Conservation (phyloP, 306 rosid species). For the Pyrus pyrifolia region DNA sequence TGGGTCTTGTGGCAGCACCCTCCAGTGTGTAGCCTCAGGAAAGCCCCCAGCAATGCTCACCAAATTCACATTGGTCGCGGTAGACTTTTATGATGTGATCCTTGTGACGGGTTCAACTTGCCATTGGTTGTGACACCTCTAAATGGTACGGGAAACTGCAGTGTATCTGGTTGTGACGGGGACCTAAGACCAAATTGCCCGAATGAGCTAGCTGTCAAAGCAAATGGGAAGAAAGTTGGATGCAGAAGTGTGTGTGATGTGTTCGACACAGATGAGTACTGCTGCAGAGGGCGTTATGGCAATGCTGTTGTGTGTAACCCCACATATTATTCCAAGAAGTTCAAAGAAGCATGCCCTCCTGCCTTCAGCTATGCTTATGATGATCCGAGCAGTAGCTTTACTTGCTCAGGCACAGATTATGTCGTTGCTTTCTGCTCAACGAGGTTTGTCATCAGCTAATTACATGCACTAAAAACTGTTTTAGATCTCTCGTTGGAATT, state of each 20-base stretch:
- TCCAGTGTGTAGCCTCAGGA: slow-evolving; percentile 62
- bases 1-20: slow-evolving; percentile 50
- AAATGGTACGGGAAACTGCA: slow-evolving; percentile 66
- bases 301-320: slow-evolving; percentile 58
- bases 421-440: slow-evolving; percentile 61
- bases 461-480: neutral
- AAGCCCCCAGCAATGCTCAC: slow-evolving; percentile 76
- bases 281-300: slow-evolving; percentile 69
- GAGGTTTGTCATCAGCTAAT: slow-evolving; percentile 35
- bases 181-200: slow-evolving; percentile 61
- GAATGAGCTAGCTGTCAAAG: slow-evolving; percentile 33
- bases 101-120: slow-evolving; percentile 89
- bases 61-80: slow-evolving; percentile 55
- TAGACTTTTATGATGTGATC: slow-evolving; percentile 77
- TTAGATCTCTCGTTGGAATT: neutral
- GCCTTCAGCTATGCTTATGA: slow-evolving; percentile 90
- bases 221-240: slow-evolving; percentile 47
- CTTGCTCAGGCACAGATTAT: slow-evolving; percentile 71
- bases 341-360: slow-evolving; percentile 75
- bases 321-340: slow-evolving; percentile 70
- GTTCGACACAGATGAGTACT: slow-evolving; percentile 69
- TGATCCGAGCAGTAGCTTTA: slow-evolving; percentile 71
- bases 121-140: slow-evolving; percentile 49
- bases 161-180: slow-evolving; percentile 55
- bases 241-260: slow-evolving; percentile 95